A percentile compares a stretch with the other conserved stretches of the same genome.
phyloP scores from a whole-genome alignment of 768 basidiomycete genomes.

The Mycena chlorophos region DNA sequence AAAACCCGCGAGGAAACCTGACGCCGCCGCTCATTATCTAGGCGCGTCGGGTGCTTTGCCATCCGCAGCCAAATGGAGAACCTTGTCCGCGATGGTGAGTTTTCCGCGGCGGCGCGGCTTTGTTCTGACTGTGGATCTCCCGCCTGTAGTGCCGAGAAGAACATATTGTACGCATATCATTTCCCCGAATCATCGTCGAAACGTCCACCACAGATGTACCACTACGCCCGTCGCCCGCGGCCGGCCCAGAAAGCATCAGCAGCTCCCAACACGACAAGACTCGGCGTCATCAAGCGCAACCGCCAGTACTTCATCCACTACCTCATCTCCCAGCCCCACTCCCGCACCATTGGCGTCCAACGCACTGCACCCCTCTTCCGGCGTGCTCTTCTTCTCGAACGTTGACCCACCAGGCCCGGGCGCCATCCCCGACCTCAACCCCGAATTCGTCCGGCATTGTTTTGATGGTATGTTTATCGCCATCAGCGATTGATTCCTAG shows the following conservation, averaged over 20 bases:
- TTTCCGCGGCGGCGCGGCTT: background rate
- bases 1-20: background rate
- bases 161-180: background rate
- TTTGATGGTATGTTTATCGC: background rate
- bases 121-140: background rate
- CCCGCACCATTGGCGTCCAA: no score
- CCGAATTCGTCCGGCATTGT: conserved; percentile 1
- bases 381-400: background rate
- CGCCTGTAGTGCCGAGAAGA: conserved; percentile 4
- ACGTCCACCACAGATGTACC: background rate
- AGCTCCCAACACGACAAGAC: background rate
- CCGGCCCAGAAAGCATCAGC: background rate
- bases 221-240: background rate
- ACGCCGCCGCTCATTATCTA: background rate
- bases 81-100: conserved; percentile 7
- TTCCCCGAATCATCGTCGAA: background rate
- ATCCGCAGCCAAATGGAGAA: conserved; percentile 6
- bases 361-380: background rate
- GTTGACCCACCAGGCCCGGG: background rate
- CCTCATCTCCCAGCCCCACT: no score
- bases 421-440: background rate
- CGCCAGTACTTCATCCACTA: background rate
- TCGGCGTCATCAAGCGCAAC: background rate
- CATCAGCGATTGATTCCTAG: background rate
- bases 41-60: conserved; percentile 11